These are phyloP conservation scores for Odontarrhena argentea DNA, from an alignment of 345 rosid species.

Conservation along the genomic window DNA sequence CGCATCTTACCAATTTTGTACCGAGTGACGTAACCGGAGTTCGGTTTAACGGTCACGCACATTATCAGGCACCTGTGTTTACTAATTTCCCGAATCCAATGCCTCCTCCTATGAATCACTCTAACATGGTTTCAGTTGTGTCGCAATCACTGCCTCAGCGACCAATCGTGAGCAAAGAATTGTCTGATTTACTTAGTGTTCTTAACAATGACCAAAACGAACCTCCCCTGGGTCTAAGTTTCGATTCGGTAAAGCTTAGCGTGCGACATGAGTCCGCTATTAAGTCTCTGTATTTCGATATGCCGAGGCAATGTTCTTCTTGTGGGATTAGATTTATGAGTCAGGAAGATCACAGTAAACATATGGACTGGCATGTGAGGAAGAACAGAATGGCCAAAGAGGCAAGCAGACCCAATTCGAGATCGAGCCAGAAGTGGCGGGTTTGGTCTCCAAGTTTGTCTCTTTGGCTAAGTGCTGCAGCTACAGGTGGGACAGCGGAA, in stretches of 20 bases:
- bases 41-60: too few relatives aligned
- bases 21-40: background rate
- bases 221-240: conserved; percentile 18
- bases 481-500: background rate
- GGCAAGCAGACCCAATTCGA: background rate
- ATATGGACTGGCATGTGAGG: conserved; percentile 54
- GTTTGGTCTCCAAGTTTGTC: conserved; percentile 30
- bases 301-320: conserved; percentile 47
- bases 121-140: conserved; percentile 16
- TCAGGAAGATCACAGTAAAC: conserved; percentile 47
- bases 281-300: conserved; percentile 38
- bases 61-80: background rate
- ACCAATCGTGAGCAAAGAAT: conserved; percentile 24
- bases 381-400: conserved; percentile 37
- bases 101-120: background rate
- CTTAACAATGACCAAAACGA: conserved; percentile 6
- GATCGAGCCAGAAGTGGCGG: conserved; percentile 11
- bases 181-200: conserved; percentile 7
- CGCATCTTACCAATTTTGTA: conserved; percentile 1
- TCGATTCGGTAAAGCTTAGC: conserved; percentile 33
- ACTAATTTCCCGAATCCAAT: background rate
- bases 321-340: conserved; percentile 46
- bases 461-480: conserved; percentile 35
- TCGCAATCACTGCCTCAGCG: background rate
- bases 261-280: conserved; percentile 42